phyloP scores from a whole-genome alignment of 345 rosid genomes.

The Erucastrum elatum region DNA sequence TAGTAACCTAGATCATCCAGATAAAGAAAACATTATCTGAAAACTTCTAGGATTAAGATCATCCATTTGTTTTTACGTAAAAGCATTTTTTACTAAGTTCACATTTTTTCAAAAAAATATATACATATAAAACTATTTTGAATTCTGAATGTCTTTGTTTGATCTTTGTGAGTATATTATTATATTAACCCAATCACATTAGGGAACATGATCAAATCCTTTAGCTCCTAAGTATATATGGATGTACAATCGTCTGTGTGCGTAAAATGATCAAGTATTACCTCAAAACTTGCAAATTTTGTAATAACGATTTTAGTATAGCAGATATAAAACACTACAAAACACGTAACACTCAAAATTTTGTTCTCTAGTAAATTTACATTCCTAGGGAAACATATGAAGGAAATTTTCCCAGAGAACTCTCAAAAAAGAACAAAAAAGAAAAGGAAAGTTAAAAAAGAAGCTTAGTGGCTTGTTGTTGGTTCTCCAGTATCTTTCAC shows the following conservation, averaged over 20 bases:
- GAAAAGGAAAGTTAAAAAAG: not conserved
- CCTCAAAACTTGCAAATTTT: not conserved
- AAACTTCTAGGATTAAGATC: not conserved
- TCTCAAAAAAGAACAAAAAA: not conserved
- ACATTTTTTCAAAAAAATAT: not conserved
- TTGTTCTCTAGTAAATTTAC: conserved; percentile 45
- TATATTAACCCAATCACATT: not conserved
- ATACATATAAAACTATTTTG: not conserved
- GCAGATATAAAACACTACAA: not conserved
- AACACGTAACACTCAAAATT: conserved; percentile 22
- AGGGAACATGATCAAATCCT: not conserved
- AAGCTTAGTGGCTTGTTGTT: conserved; percentile 35
- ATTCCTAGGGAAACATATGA: conserved; percentile 36
- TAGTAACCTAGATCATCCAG: not conserved
- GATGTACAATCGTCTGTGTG: conserved; percentile 1
- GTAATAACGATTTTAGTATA: conserved; percentile 8
- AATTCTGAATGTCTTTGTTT: not conserved
- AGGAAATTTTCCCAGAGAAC: conserved; percentile 12
- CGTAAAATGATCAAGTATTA: not conserved
- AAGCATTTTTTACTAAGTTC: not conserved
- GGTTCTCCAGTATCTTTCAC: conserved; percentile 39
- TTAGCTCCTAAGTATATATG: not conserved
- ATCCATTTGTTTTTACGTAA: not conserved
- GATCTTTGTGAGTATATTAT: too few species aligned
- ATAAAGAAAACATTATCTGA: not conserved